Evolutionary conservation across 805 yeast genomes (phyloP).

Genomic region (Wickerhamomyces strasburgensis): DNA sequence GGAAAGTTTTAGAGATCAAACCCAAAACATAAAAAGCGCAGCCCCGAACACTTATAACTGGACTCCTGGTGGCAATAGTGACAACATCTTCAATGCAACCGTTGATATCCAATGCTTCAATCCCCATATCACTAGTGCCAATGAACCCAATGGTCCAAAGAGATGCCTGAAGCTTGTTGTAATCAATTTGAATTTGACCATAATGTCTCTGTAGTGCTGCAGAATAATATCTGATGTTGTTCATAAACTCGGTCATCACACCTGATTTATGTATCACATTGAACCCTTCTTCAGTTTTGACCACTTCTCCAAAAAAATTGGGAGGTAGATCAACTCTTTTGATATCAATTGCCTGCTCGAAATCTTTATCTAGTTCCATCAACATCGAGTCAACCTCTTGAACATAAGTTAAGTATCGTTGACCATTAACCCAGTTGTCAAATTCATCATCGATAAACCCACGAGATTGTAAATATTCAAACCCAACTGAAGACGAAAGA

Average conservation of each 20-base stretch:
- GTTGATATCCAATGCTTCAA: constrained; percentile 48
- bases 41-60: constrained; percentile 61
- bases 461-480: constrained; percentile 51
- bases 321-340: constrained; percentile 36
- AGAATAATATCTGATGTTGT: constrained; percentile 30
- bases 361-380: constrained; percentile 16
- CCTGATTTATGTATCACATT: constrained; percentile 49
- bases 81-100: constrained; percentile 51
- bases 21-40: constrained; percentile 78
- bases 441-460: constrained; percentile 64
- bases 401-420: constrained; percentile 42
- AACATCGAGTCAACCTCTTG: constrained; percentile 41
- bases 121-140: constrained; percentile 68
- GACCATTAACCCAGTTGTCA: constrained; percentile 55
- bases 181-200: constrained; percentile 30
- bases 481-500: constrained; percentile 65
- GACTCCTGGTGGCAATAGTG: constrained; percentile 40
- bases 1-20: constrained; percentile 60
- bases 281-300: constrained; percentile 78
- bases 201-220: constrained; percentile 18
- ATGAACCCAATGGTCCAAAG: constrained; percentile 87
- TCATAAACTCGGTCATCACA: constrained; percentile 36
- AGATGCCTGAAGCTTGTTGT: constrained; percentile 58
- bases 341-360: constrained; percentile 5
- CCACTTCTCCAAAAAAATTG: constrained; percentile 77